Evolutionary conservation across 2,329 filamentous ascomycete genomes (phyloP).

Genomic region (Beauveria scarabaeidicola): DNA sequence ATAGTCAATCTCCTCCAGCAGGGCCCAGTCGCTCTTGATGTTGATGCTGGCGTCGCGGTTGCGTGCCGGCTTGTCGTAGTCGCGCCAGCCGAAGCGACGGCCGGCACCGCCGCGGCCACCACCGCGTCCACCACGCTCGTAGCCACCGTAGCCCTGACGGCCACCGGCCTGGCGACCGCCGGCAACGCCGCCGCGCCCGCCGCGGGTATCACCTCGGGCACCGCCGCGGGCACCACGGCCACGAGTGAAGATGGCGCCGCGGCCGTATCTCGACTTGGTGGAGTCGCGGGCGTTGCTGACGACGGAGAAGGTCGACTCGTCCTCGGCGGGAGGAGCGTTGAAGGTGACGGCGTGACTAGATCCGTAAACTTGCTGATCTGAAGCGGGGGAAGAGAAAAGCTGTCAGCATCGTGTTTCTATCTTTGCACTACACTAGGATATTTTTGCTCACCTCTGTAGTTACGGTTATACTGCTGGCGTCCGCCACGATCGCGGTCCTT

Average conservation of each 20-base stretch:
- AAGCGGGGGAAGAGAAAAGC: not conserved
- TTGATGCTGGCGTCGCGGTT: constrained; percentile 95
- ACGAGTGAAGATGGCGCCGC: constrained; percentile 84
- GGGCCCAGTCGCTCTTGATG: constrained; percentile 89
- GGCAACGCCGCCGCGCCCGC: constrained; percentile 50
- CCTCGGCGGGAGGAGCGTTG: constrained; percentile 83
- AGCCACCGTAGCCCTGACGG: constrained; percentile 30
- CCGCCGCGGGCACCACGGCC: constrained; percentile 70
- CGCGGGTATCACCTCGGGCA: constrained; percentile 56
- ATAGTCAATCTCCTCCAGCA: constrained; percentile 98
- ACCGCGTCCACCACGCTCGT: constrained; percentile 65
- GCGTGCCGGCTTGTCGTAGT: constrained; percentile 94
- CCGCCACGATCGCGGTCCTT: constrained; percentile 76
- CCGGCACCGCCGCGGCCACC: constrained; percentile 61
- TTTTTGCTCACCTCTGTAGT: constrained; percentile 69
- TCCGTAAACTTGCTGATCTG: constrained; percentile 95
- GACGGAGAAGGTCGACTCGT: constrained; percentile 95
- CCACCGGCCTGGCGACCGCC: constrained; percentile 57
- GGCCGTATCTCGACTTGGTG: constrained; percentile 76
- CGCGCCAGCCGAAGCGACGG: constrained; percentile 94
- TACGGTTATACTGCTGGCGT: constrained; percentile 82
- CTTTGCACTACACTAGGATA: not conserved
- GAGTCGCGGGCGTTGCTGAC: constrained; percentile 91
- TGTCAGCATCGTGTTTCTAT: not conserved
- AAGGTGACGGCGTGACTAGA: constrained; percentile 80